Percentiles rank a stretch among this genome's conserved stretches.
These are phyloP conservation scores for Mimosa bimucronata DNA, from an alignment of 306 rosid species.

Conservation along the genomic window DNA sequence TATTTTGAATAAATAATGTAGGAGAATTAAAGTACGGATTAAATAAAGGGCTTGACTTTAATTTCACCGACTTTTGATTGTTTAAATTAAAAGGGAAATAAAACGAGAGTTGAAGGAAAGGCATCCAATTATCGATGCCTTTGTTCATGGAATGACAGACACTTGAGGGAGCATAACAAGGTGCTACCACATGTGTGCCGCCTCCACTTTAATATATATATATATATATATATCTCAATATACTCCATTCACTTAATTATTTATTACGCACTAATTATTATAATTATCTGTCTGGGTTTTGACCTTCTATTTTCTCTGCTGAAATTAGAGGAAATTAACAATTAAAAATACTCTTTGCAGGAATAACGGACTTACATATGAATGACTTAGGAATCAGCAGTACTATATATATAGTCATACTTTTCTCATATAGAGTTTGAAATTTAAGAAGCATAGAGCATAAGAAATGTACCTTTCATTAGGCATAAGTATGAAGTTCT, in stretches of 20 bases:
- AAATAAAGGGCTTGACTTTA: background rate
- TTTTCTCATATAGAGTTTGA: too few relatives aligned
- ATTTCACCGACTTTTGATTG: conserved; percentile 10
- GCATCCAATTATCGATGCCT: background rate
- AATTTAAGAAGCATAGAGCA: too few relatives aligned
- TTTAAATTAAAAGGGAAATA: background rate
- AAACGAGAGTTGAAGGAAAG: background rate
- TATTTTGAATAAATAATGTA: background rate
- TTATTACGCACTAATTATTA: background rate
- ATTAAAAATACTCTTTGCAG: too few relatives aligned
- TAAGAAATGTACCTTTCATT: too few relatives aligned
- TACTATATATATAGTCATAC: too few relatives aligned
- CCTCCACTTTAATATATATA: background rate
- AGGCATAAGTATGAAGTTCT: too few relatives aligned
- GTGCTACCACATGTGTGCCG: background rate
- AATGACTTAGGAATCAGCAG: too few relatives aligned
- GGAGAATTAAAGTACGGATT: background rate
- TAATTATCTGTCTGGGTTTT: background rate
- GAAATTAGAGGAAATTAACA: too few relatives aligned
- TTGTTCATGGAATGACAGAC: background rate
- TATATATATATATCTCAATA: too few relatives aligned
- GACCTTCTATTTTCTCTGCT: too few relatives aligned
- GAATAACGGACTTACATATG: too few relatives aligned
- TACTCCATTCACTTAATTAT: background rate
- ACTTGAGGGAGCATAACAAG: background rate